Base-by-base conservation (phyloP, 495 filamentous ascomycete species). In the Immersiella caudata region DNA sequence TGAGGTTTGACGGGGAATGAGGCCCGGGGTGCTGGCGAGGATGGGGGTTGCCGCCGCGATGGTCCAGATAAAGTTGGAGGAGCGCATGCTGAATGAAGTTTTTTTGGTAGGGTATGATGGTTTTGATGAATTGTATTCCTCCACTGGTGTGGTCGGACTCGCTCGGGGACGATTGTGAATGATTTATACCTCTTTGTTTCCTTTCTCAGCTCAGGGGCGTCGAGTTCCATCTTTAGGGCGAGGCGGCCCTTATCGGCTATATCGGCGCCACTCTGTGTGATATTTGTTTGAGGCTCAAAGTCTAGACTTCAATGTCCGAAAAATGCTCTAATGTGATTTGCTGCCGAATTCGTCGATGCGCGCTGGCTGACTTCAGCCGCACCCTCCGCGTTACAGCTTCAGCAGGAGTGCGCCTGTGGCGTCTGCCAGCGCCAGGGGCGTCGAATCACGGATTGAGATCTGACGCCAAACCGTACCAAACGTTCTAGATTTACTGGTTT, bases 211-310 rank as follows among this genome's bases (percentile, higher is more conserved):
- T 18, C 40, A 46, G 40, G 40, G 40, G 40, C 40, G 40, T 46
- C 11, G 11, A n/a, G 20, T 14, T 12, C 29, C 29, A 18, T 20
- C 14, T 20, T n/a, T 12, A 29, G 6, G 20, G 5, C 26, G 3
- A 6, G 29, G 57, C 26, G 57, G 26, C 57, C 16, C 57, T 9
- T 29, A 1, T 16, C n/a, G 9, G 1, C 5, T 18, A 18, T 35
- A 21, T 60, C 26, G 36, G 26, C 25, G 57, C 25, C 57, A 36
- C 26, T 33, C 22, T 60, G 26, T 40, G 57, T 21, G 57, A 60
- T 60, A 60, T 35, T 35, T 20, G 57, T 60, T 60, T 60, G 57
- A 60, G 57, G 26, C 57, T 29, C 29, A 60, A 33, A 36, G 20
- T 60, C 57, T 60, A 60, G 57, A 35, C 26, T 21, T 26, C 26